Conservation (phyloP, 2,329 filamentous ascomycete genomes). For the Cucurbitaria berberidis region DNA sequence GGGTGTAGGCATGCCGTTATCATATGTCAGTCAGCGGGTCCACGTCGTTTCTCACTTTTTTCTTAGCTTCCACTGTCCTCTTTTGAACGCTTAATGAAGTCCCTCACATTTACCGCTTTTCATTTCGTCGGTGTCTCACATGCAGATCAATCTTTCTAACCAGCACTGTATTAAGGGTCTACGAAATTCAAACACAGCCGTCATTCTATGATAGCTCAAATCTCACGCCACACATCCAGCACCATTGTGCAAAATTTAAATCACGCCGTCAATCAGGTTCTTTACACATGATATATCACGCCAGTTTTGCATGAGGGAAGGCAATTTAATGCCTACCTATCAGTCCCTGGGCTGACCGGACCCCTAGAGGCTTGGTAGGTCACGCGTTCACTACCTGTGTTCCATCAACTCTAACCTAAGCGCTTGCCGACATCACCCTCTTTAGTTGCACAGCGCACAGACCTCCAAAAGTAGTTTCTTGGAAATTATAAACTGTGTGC, state of each 20-base stretch:
- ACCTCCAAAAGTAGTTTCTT: neutral
- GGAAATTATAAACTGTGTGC: neutral
- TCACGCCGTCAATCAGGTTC: neutral
- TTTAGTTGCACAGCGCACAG: neutral
- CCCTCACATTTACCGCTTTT: too few relatives aligned
- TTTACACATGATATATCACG: neutral
- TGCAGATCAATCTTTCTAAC: too few relatives aligned
- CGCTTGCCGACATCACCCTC: neutral
- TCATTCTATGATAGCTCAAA: too few relatives aligned
- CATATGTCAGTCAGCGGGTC: too few relatives aligned
- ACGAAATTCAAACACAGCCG: too few relatives aligned
- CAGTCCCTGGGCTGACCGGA: neutral
- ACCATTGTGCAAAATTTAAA: neutral
- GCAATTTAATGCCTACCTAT: neutral
- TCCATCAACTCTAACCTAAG: neutral
- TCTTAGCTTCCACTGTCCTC: too few relatives aligned
- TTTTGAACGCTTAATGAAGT: too few relatives aligned
- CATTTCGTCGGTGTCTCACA: too few relatives aligned
- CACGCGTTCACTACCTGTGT: neutral
- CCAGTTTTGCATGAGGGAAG: neutral
- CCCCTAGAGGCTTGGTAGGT: neutral
- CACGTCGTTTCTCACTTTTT: too few relatives aligned
- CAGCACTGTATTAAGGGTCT: too few relatives aligned
- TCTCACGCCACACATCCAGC: too few relatives aligned
- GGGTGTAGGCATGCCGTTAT: too few relatives aligned